phyloP scores from a whole-genome alignment of 2,329 filamentous ascomycete species.

The Aspergillus aculeatus region DNA sequence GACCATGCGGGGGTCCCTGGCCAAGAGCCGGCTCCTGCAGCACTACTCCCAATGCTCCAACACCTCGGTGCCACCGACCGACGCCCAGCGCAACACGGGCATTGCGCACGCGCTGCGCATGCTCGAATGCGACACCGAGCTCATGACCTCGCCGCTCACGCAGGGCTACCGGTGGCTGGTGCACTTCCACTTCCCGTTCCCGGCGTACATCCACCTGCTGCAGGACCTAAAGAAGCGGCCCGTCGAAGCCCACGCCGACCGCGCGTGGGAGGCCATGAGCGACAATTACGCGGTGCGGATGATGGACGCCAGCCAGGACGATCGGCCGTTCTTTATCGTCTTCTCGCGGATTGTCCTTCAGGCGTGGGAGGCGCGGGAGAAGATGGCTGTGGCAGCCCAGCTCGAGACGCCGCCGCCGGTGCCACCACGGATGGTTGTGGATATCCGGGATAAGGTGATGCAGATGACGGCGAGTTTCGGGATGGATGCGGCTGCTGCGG shows the following conservation, averaged over 20 bases:
- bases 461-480: conserved; percentile 7
- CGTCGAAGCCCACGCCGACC: conserved; percentile 29
- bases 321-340: conserved; percentile 24
- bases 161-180: conserved; percentile 46
- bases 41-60: conserved; percentile 39
- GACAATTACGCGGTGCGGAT: conserved; percentile 46
- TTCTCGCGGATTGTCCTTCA: conserved; percentile 42
- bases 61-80: conserved; percentile 23
- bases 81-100: conserved; percentile 30
- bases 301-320: conserved; percentile 3
- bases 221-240: conserved; percentile 46
- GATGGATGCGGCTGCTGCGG: too few relatives aligned
- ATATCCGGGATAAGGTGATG: conserved; percentile 25
- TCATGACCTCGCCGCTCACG: conserved; percentile 43
- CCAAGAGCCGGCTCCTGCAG: conserved; percentile 53
- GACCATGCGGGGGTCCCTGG: conserved; percentile 46
- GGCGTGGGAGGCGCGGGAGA: conserved; percentile 41
- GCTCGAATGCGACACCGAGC: conserved; percentile 49
- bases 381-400: conserved; percentile 7
- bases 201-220: conserved; percentile 49
- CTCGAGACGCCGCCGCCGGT: conserved; percentile 11
- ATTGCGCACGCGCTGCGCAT: conserved; percentile 35
- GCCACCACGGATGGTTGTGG: conserved; percentile 31
- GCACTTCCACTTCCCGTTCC: conserved; percentile 49
- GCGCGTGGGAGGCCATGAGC: conserved; percentile 48